Evolutionary conservation across 805 yeast species (phyloP), one percentile per base, ranked within the genome.

Genomic region (Zygosaccharomyces gambellarensis): DNA sequence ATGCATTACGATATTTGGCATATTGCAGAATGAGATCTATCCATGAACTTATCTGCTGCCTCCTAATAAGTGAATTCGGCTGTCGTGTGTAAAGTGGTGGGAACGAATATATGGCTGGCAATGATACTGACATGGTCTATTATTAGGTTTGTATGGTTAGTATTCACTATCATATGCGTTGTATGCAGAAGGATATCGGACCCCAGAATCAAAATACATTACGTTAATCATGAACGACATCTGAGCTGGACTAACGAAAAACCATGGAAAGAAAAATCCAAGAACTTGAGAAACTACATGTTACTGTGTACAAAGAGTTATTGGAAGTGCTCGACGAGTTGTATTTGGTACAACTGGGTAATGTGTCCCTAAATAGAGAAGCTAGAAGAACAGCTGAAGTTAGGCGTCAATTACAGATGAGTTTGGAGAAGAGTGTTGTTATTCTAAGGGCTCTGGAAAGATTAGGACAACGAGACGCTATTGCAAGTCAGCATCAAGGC

Each of bases 31-130:
- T 70, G 25, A 92, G 67, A 39, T 77, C 72, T 25, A 75, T 70
- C 99, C 99, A 92, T 47, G 85, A 80, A n/a, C 75, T 75, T 12
- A 85, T 69, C 67, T 92, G 99, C 9, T 88, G 82, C 28, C 77
- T 75, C 71, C 87, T 80, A 1, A 94, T 84, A 9, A 86, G 80
- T 32, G 82, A 77, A 59, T 92, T 90, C 21, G 94, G 90, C 68
- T 92, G 99, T 52, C 81, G 76, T 7, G 98, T 94, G 70, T 82
- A 92, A 57, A 92, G 80, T 0, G 99, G 99, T 5, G 97, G 97
- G 66, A 90, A 92, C 34, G 80, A 73, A 60, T 82, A 81, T 17
- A 83, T 81, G 3, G 76, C 64, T 4, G 87, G 86, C 46, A 71
- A 73, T n/a, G 28, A 31, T 14, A 11, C 31, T 12, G 50, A 14